Conservation (phyloP, 805 yeast genomes). For the Zygosaccharomyces kombuchaensis region DNA sequence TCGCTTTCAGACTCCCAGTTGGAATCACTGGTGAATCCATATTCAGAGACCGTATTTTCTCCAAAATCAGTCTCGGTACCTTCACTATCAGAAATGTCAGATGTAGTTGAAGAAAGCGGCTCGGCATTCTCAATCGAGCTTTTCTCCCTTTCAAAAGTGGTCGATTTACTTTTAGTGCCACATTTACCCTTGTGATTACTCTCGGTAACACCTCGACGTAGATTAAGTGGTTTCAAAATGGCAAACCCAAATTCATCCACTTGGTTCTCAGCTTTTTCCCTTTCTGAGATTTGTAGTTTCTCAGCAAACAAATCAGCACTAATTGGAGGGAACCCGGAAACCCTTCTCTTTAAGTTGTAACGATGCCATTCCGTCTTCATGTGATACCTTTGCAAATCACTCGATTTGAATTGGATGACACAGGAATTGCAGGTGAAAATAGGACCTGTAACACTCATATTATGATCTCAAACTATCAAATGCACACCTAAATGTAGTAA, state of each 20-base stretch:
- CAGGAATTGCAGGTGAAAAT: constrained; percentile 85
- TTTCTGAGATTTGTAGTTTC: constrained; percentile 36
- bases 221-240: constrained; percentile 28
- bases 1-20: constrained; percentile 34
- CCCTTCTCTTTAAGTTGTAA: constrained; percentile 89
- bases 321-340: constrained; percentile 75
- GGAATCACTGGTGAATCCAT: constrained; percentile 41
- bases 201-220: not conserved
- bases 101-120: constrained; percentile 48
- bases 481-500: not conserved
- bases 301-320: constrained; percentile 47
- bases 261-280: constrained; percentile 29
- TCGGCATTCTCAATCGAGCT: not conserved
- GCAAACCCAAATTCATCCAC: constrained; percentile 41
- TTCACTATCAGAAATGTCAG: constrained; percentile 47
- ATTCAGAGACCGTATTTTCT: constrained; percentile 49
- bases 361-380: constrained; percentile 99
- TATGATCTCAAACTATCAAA: not conserved
- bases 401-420: constrained; percentile 68
- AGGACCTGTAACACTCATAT: constrained; percentile 18
- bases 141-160: not conserved
- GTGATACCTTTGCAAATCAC: constrained; percentile 85
- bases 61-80: constrained; percentile 37
- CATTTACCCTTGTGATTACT: not conserved
- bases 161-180: not conserved